These are phyloP conservation scores for Draba incana DNA, from an alignment of 345 rosid species.

Conservation along the genomic window DNA sequence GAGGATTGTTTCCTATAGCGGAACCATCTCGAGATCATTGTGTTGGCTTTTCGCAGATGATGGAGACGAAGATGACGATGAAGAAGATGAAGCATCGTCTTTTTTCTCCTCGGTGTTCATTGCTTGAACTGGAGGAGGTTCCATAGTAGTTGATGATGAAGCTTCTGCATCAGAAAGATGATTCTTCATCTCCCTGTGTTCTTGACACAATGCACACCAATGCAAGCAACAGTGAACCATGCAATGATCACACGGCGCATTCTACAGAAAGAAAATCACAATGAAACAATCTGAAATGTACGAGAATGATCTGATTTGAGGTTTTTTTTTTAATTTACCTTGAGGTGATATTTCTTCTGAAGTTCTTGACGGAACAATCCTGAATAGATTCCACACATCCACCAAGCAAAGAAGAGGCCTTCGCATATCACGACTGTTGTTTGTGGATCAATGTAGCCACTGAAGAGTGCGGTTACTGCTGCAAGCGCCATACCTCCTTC, in stretches of 20 bases:
- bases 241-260: constrained; percentile 85
- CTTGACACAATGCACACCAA: constrained; percentile 94
- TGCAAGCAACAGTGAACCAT: constrained; percentile 85
- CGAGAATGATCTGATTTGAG: background rate
- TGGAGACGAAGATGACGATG: constrained; percentile 41
- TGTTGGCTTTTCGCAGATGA: constrained; percentile 48
- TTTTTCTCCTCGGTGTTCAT: constrained; percentile 56
- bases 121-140: constrained; percentile 78
- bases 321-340: constrained; percentile 46
- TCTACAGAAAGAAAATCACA: constrained; percentile 46
- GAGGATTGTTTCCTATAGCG: constrained; percentile 45
- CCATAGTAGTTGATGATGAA: constrained; percentile 50
- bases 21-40: constrained; percentile 55
- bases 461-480: constrained; percentile 61
- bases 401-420: constrained; percentile 80
- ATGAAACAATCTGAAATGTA: constrained; percentile 3
- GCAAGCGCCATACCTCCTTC: constrained; percentile 89
- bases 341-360: constrained; percentile 90
- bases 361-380: constrained; percentile 76
- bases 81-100: constrained; percentile 28
- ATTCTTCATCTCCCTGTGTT: constrained; percentile 90
- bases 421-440: constrained; percentile 77
- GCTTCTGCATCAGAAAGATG: constrained; percentile 62
- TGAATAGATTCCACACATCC: constrained; percentile 86
- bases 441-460: constrained; percentile 74